These are phyloP conservation scores for Antrodiella citrinella DNA, from an alignment of 768 basidiomycete genomes.

Conservation along the genomic window DNA sequence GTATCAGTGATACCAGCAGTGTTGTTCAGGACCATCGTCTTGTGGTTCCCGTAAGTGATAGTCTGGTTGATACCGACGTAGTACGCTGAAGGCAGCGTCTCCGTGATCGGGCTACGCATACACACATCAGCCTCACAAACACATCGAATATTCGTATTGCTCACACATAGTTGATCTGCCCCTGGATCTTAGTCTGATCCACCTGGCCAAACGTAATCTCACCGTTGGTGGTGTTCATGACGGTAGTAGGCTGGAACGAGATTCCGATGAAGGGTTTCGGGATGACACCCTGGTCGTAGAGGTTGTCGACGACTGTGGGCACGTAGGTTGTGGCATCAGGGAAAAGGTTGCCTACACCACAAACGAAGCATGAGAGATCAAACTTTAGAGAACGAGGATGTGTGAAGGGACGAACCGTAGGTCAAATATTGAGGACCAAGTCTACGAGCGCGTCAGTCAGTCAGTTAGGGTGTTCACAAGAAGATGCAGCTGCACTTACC, in stretches of 20 bases:
- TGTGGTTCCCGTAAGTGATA: constrained; percentile 23
- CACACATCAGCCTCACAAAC: constrained; percentile 12
- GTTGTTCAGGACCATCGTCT: constrained; percentile 22
- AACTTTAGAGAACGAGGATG: constrained; percentile 5
- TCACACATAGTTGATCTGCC: constrained; percentile 19
- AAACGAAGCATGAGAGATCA: neutral
- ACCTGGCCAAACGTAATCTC: constrained; percentile 23
- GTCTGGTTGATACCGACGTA: constrained; percentile 39
- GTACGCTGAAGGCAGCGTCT: constrained; percentile 31
- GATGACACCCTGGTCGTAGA: constrained; percentile 21
- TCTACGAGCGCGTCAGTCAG: constrained; percentile 7
- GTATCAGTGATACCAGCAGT: constrained; percentile 34
- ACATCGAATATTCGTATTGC: too few species aligned
- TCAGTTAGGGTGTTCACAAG: neutral
- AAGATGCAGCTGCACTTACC: constrained; percentile 7
- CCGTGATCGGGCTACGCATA: constrained; percentile 25
- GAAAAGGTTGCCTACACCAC: constrained; percentile 5
- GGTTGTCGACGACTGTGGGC: constrained; percentile 27
- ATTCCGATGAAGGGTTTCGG: constrained; percentile 16
- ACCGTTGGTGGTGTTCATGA: neutral
- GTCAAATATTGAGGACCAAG: constrained; percentile 28
- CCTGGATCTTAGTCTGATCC: constrained; percentile 21
- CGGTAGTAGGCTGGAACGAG: constrained; percentile 27
- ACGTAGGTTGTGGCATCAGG: constrained; percentile 7
- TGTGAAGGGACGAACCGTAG: constrained; percentile 6